phyloP scores from a whole-genome alignment of 345 rosid species.

The Populus deltoides region DNA sequence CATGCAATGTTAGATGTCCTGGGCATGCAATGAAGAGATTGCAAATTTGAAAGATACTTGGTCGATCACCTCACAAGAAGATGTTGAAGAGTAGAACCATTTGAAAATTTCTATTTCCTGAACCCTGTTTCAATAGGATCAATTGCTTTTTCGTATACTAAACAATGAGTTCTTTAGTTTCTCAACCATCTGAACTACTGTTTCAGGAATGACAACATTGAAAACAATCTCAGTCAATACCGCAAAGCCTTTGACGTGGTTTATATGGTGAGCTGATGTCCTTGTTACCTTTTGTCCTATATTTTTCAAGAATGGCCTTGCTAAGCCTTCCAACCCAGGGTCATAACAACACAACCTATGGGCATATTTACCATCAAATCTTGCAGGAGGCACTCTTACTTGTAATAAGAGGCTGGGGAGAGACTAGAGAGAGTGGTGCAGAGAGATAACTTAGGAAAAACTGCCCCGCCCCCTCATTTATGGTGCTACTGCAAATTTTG shows the following conservation, averaged over 20 bases:
- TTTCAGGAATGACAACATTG: slow-evolving; percentile 71
- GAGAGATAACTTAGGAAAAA: not conserved
- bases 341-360: too few relatives aligned
- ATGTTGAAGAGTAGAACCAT: too few relatives aligned
- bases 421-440: not conserved
- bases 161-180: not conserved
- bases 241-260: slow-evolving; percentile 68
- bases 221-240: slow-evolving; percentile 56
- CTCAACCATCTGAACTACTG: not conserved
- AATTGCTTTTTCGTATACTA: not conserved
- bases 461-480: not conserved
- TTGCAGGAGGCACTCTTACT: not conserved
- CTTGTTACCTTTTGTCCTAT: not conserved
- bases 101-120: not conserved
- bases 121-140: not conserved
- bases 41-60: not conserved
- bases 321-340: too few relatives aligned
- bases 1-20: not conserved
- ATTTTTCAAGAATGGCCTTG: not conserved
- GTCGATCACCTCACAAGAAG: not conserved
- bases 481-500: not conserved
- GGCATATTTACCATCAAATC: too few relatives aligned
- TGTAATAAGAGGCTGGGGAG: not conserved
- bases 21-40: not conserved
- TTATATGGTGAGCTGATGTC: slow-evolving; percentile 45